These are phyloP conservation scores for Paraphaeosphaeria minitans DNA, from an alignment of 2,329 filamentous ascomycete genomes.

Conservation along the genomic window DNA sequence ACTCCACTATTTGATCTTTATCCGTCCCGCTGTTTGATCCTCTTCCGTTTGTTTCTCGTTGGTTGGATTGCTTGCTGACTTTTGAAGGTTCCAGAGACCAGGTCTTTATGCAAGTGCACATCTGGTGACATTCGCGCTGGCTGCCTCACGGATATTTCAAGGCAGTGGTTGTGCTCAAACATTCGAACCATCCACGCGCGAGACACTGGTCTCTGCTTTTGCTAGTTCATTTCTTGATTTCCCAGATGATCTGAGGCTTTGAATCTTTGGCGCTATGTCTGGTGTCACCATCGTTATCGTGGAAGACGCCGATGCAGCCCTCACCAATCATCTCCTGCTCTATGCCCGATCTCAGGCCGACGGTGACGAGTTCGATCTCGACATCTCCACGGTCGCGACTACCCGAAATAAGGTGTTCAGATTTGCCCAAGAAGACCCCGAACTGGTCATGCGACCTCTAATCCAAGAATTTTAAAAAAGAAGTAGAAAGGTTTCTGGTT, in stretches of 20 bases:
- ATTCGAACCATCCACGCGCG: not conserved
- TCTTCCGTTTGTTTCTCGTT: too few relatives aligned
- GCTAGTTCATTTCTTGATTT: not conserved
- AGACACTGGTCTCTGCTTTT: not conserved
- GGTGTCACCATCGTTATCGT: not conserved
- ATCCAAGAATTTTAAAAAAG: not conserved
- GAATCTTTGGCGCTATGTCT: not conserved
- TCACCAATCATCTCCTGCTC: slow-evolving; percentile 2
- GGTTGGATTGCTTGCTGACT: too few relatives aligned
- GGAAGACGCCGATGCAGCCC: not conserved
- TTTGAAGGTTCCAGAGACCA: too few relatives aligned
- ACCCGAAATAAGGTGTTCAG: not conserved
- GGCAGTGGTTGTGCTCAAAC: not conserved
- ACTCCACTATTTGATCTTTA: too few relatives aligned
- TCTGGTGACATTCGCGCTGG: not conserved
- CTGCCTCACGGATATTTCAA: not conserved
- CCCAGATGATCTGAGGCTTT: not conserved
- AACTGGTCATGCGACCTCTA: not conserved
- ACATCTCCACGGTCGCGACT: not conserved
- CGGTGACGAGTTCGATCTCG: not conserved
- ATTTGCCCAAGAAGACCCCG: not conserved
- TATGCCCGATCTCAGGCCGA: not conserved
- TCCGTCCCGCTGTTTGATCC: not conserved
- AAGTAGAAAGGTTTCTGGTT: not conserved
- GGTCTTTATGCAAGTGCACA: not conserved